A percentile compares a stretch with the other conserved stretches of the same genome.
These are phyloP conservation scores for Tolypocladium pustulatum DNA, from an alignment of 2,329 filamentous ascomycete genomes.

Conservation along the genomic window DNA sequence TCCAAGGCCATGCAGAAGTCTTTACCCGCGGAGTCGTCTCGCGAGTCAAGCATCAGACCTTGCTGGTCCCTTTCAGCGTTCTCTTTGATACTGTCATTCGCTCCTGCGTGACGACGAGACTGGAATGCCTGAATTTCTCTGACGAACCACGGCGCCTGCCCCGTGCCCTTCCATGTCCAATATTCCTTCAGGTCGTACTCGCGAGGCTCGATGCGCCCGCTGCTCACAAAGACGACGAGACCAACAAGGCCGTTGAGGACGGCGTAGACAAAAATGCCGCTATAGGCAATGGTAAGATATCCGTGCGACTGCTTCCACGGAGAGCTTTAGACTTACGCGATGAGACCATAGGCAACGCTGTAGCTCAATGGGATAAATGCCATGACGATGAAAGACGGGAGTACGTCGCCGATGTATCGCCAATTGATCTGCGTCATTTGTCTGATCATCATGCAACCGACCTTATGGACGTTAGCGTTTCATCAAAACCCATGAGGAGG, in stretches of 20 bases:
- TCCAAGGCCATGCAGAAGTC: conserved; percentile 1
- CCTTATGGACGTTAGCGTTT: conserved; percentile 24
- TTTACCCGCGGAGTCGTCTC: conserved; percentile 13
- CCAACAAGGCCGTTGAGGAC: conserved; percentile 38
- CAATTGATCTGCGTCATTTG: conserved; percentile 68
- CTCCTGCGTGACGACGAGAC: conserved; percentile 1
- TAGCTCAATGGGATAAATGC: conserved; percentile 70
- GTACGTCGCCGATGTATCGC: conserved; percentile 63
- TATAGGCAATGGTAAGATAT: conserved; percentile 11
- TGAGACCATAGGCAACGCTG: conserved; percentile 67
- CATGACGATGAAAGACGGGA: conserved; percentile 67
- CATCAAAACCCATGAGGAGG: no score
- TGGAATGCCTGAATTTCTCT: conserved; percentile 18
- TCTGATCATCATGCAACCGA: conserved; percentile 69
- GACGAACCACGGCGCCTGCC: conserved; percentile 37
- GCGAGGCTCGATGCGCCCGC: conserved; percentile 32
- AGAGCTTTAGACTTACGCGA: conserved; percentile 40
- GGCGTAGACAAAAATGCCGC: conserved; percentile 44
- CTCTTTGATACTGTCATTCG: background rate
- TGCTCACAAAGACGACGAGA: conserved; percentile 30
- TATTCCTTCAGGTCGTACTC: conserved; percentile 46
- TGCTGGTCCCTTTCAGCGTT: conserved; percentile 3
- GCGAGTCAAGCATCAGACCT: conserved; percentile 5
- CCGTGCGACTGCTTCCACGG: background rate
- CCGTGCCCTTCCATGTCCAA: conserved; percentile 41